Evolutionary conservation across 768 basidiomycete species (phyloP), one percentile per base, ranked within the genome.

Genomic region (Amanita subjunquillea): DNA sequence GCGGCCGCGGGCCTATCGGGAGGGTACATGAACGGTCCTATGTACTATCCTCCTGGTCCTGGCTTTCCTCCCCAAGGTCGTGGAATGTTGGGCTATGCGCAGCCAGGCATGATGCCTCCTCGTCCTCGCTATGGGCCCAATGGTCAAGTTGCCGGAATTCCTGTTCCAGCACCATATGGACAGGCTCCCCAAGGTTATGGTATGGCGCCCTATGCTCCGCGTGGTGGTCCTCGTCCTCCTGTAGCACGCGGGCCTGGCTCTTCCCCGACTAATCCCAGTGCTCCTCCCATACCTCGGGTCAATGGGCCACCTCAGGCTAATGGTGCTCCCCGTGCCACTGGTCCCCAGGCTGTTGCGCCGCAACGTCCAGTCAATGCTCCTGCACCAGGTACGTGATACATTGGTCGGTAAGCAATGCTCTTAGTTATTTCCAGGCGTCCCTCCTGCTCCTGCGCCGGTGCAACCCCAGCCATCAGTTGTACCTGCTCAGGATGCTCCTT

Each of bases 21-120:
- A 57, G 83, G 86, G 56, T 87, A 89, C 76, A 79, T 94, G 73
- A 82, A 85, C 63, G 79, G 80, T 13, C 89, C 89, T 38, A 83
- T 92, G 76, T 92, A 90, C 75, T 91, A 90, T 65, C 80, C 88
- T 55, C 79, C 91, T 63, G 80, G 90, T 48, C 81, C 85, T 59
- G 75, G 80, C 56, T 86, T 90, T 82, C 82, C 85, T 68, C 84
- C 90, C 64, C 83, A 89, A 70, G 79, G 84, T 60, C 85, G 90
- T 65, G 74, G 76, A 36, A 78, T 80, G 73, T 79, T 95, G 76
- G 84, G 85, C 53, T 88, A 92, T 72, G 77, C 82, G 55, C 88
- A 88, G 59, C 87, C 87, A 9, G 82, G 87, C 56, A 88, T 90
- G 79, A 80, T 90, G 71, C 87, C 89, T 59, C 88, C 87, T 71